Base-by-base conservation (phyloP, 306 rosid species). In the Dicorynia guianensis region DNA sequence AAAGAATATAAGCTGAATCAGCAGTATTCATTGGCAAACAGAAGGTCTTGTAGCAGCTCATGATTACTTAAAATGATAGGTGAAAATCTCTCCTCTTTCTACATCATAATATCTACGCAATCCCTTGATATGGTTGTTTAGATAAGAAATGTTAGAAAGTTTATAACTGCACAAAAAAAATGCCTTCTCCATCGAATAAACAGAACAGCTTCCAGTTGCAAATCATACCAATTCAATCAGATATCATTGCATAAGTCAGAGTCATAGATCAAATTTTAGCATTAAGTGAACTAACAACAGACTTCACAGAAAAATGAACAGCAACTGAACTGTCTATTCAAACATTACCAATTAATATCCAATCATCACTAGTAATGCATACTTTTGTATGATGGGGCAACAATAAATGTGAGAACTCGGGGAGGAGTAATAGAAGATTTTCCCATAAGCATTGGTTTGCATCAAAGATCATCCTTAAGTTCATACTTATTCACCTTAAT, bases 11-110 rank as follows among this genome's bases (percentile, higher is more conserved):
- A 59, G 19, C 0, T 6, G 40, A 56, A 53, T 52, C 67, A 77
- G 49, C 43, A 49, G 44, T 15, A 61, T 48, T 38, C 53, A 58
- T 70, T 36, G 33, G 6, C 64, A 77, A 59, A 48, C 39, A 33
- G 58, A 48, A 47, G 39, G 8, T 8, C 75, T 17, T 15, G n/a
- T 7, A 14, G 67, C 30, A 61, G 13, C 48, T 35, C 68, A 72
- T 4, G 36, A 33, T 59, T 49, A 33, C 18, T 49, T 74, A 20
- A 38, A 62, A 12, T 39, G 5, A 18, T 19, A 7, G 71, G 61
- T 18, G 61, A 48, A 5, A 7, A n/a, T 10, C 47, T 18, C 17
- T 46, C 36, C 18, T 25, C 59, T 44, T 59, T 55, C 19, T 72
- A 44, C 5, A 15, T 33, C 48, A 33, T 5, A 33, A 19, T 17